Evolutionary conservation across 192 early-diverging fungal species (phyloP), one percentile per base, ranked within the genome.

Genomic region (Funneliformis mosseae): DNA sequence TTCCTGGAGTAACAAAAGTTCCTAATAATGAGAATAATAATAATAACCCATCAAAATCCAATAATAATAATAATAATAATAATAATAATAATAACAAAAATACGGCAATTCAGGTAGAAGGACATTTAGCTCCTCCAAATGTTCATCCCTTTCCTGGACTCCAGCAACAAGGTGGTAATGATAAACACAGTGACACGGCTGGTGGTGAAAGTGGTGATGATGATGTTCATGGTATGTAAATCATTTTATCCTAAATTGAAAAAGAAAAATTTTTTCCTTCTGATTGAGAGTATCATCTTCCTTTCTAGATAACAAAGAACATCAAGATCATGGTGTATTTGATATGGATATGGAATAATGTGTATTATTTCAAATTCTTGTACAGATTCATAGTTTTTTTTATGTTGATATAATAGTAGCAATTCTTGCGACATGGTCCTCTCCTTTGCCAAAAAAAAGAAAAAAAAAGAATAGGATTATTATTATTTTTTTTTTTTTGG

Each of bases 1-100:
- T 92, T 66, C 87, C 91, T 66, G 91, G 91, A 74, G 87, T 92
- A 8, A 91, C 91, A 23, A 89, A 73, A 25, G 42, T 71, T 21
- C 63, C 68, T 28, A 80, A 66, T 50, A 63, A 67, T 18, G 55
- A 71, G 25, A 66, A 79, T 46, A n/a, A 45, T 45, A n/a, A 45
- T 45, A 3, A 33, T 33, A n/a, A 38, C 42, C 9, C 68, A 33
- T n/a, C 50, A 28, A 83, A 42, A 79, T 71, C 64, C 25, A 27
- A 41, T 45, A 1, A 39, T 23, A 25, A 71, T 12, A 25, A 71
- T 45, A 5, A 2, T 28, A n/a, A 25, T 43, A 25, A 74, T 25
- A 23, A 23, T 63, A 77, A 59, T 64, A 64, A 33, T 41, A 5
- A 6, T n/a, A 41, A 27, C 5, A 33, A 33, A 2, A 33, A 33